A percentile compares a stretch with the other conserved stretches of the same genome.
Evolutionary conservation across 2,329 filamentous ascomycete genomes (phyloP).

Genomic region (Cladobotryum protrusum): DNA sequence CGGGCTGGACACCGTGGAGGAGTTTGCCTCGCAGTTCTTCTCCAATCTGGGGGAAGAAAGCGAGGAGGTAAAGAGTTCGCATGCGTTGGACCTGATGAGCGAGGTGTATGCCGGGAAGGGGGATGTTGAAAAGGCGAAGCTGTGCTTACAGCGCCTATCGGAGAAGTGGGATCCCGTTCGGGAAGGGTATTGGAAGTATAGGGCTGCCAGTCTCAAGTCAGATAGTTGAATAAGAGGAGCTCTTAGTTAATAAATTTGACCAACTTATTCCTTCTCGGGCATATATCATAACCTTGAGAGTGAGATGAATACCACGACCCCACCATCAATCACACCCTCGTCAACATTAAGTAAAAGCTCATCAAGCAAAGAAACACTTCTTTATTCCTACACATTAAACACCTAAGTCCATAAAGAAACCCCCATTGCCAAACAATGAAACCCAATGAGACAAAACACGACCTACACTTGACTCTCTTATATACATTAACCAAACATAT

Average conservation of each 20-base stretch:
- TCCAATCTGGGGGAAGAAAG: conserved; percentile 38
- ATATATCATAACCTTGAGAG: no score
- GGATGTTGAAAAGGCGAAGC: conserved; percentile 55
- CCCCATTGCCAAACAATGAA: no score
- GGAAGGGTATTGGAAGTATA: conserved; percentile 83
- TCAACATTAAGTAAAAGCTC: no score
- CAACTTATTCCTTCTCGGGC: no score
- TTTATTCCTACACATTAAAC: no score
- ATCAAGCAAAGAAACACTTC: no score
- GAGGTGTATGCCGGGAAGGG: conserved; percentile 57
- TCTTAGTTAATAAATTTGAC: background rate
- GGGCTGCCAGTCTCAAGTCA: conserved; percentile 22
- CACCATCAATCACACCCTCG: no score
- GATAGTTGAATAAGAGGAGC: background rate
- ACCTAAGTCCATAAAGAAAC: no score
- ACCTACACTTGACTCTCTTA: no score
- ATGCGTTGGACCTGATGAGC: conserved; percentile 65
- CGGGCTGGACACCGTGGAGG: conserved; percentile 37
- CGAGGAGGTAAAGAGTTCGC: conserved; percentile 54
- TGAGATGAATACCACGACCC: no score
- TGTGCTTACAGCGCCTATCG: conserved; percentile 66
- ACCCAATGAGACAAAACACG: no score
- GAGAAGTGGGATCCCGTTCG: conserved; percentile 88
- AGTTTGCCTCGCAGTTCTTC: conserved; percentile 47
- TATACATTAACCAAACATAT: no score